These are phyloP conservation scores for Pezicula rhizophila DNA, from an alignment of 2,329 filamentous ascomycete genomes.

Conservation along the genomic window DNA sequence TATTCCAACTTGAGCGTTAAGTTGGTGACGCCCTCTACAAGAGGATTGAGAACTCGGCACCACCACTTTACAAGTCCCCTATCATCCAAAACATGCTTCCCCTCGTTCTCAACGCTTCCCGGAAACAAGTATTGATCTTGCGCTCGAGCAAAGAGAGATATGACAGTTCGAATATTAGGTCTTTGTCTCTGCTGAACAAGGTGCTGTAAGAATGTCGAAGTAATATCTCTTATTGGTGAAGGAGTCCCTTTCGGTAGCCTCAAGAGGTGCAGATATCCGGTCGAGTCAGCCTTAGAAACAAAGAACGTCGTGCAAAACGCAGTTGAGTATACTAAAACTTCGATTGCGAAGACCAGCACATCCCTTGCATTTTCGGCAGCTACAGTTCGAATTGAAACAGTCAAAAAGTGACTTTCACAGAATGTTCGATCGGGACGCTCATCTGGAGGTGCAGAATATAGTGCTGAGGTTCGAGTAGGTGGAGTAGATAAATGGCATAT, in stretches of 20 bases:
- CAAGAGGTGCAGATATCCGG: constrained; percentile 71
- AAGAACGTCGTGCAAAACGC: constrained; percentile 79
- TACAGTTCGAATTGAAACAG: constrained; percentile 41
- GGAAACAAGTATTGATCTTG: constrained; percentile 95
- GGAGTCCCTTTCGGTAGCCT: constrained; percentile 54
- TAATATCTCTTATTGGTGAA: constrained; percentile 70
- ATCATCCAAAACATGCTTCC: constrained; percentile 90
- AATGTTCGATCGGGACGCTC: constrained; percentile 70
- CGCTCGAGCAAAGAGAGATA: constrained; percentile 87
- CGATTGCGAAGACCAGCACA: constrained; percentile 75
- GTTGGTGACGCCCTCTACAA: constrained; percentile 37
- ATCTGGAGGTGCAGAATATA: constrained; percentile 74
- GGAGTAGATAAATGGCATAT: constrained; percentile 86
- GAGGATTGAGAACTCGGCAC: constrained; percentile 78
- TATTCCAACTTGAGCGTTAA: constrained; percentile 24
- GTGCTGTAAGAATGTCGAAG: constrained; percentile 69
- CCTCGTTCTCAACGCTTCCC: constrained; percentile 74
- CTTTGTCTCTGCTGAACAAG: constrained; percentile 63
- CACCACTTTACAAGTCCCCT: constrained; percentile 90
- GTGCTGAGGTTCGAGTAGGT: constrained; percentile 64
- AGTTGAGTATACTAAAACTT: constrained; percentile 83
- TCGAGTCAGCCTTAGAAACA: constrained; percentile 95
- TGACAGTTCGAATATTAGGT: constrained; percentile 59
- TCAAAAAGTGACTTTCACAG: constrained; percentile 77
- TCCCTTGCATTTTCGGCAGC: constrained; percentile 19